Percentiles rank a stretch among this genome's conserved stretches.
Evolutionary conservation across 2,329 filamentous ascomycete species (phyloP).

Genomic region (Microdochium paspali): DNA sequence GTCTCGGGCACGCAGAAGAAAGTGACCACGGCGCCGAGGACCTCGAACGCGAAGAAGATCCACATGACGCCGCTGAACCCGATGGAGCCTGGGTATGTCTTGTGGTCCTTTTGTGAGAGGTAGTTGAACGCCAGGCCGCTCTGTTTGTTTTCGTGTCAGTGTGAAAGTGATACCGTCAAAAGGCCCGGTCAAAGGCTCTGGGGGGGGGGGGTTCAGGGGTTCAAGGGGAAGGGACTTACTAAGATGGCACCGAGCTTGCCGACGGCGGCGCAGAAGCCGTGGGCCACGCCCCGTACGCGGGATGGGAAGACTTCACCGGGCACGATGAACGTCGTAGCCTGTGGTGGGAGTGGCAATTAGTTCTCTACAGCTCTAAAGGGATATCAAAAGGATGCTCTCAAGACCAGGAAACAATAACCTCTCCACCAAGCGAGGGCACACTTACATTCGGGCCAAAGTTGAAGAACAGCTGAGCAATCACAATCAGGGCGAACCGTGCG

Average conservation of each 20-base stretch:
- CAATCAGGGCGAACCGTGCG: constrained; percentile 32
- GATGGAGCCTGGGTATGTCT: constrained; percentile 1
- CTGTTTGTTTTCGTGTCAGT: too few species aligned
- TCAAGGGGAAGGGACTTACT: too few species aligned
- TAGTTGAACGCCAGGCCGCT: constrained; percentile 2
- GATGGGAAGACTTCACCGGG: constrained; percentile 34
- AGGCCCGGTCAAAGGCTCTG: too few species aligned
- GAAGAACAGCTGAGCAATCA: constrained; percentile 39
- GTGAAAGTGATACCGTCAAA: too few species aligned
- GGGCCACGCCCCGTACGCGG: constrained; percentile 29
- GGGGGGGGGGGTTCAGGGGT: too few species aligned
- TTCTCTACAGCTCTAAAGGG: too few species aligned
- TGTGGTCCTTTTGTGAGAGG: not conserved
- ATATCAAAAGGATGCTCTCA: too few species aligned
- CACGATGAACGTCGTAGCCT: constrained; percentile 40
- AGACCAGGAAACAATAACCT: too few species aligned
- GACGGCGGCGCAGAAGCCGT: constrained; percentile 45
- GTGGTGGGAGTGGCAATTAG: not conserved
- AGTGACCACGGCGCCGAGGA: constrained; percentile 51
- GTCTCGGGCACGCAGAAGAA: constrained; percentile 60
- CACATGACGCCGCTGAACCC: constrained; percentile 2
- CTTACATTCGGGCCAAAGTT: constrained; percentile 15
- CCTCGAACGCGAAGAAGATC: constrained; percentile 11
- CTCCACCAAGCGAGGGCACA: not conserved
- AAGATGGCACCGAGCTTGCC: constrained; percentile 38